These are phyloP conservation scores for Pichia thaimueangensis DNA, from an alignment of 805 yeast genomes.

Conservation along the genomic window DNA sequence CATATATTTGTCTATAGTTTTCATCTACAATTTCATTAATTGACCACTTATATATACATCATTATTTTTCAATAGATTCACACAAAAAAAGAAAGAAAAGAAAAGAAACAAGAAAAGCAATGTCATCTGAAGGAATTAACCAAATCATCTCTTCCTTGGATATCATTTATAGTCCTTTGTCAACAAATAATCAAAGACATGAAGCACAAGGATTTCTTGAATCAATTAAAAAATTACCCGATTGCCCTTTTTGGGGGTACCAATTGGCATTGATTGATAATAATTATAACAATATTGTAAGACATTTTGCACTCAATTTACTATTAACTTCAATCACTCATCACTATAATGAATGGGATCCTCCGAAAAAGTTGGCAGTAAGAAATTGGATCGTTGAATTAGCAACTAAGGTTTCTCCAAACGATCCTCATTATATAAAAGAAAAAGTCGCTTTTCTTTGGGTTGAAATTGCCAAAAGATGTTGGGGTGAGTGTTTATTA, in stretches of 20 bases:
- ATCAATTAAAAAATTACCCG: constrained; percentile 64
- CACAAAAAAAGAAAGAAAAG: too few relatives aligned
- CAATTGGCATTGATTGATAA: constrained; percentile 65
- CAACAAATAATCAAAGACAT: constrained; percentile 50
- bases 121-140: constrained; percentile 43
- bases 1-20: too few relatives aligned
- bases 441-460: constrained; percentile 87
- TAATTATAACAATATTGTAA: constrained; percentile 60
- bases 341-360: constrained; percentile 48
- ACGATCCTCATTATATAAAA: constrained; percentile 83
- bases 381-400: constrained; percentile 83
- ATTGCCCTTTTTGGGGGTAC: constrained; percentile 90
- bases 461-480: constrained; percentile 85
- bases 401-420: constrained; percentile 47
- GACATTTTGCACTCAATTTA: constrained; percentile 85
- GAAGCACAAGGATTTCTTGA: constrained; percentile 65
- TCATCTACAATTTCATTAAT: too few relatives aligned
- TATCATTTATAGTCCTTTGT: constrained; percentile 59
- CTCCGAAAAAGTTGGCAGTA: constrained; percentile 56
- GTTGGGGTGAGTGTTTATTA: constrained; percentile 76
- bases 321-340: constrained; percentile 64
- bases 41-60: too few relatives aligned
- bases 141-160: constrained; percentile 77
- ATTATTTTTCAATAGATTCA: too few relatives aligned
- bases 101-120: too few relatives aligned